Evolutionary conservation across 257 asterid species (phyloP), one percentile per base, ranked within the genome.

Genomic region (Fraxinus americana): DNA sequence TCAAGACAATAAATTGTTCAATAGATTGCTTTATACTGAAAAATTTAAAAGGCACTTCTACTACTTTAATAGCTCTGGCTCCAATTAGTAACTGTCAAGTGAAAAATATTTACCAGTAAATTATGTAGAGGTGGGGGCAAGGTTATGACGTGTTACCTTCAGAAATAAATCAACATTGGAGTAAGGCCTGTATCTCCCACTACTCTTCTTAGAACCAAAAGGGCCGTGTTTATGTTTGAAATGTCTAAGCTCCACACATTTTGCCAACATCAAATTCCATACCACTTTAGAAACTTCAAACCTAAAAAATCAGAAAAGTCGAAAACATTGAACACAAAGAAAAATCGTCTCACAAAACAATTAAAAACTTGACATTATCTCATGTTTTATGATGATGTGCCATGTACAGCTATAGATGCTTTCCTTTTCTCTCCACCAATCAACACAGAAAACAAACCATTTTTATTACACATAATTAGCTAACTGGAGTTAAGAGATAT

Each of bases 101-200:
- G 11, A 38, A 10, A 39, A 39, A 1, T 19, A 59, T 27, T 17
- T 34, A 32, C 23, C 3, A 32, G 23, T 12, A 38, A 36, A 57
- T 23, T 19, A 27, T 66, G 41, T 17, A 43, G 27, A 43, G 10
- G 38, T 57, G 57, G 75, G 57, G 70, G 67, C 38, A 54, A 17
- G 29, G 67, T 7, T 75, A 41, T 36, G 82, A 78, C n/a, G 43
- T 29, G 73, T 83, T 83, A 92, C 98, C 97, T 91, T 94, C 14
- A 94, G 84, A 85, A 94, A 94, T 23, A 94, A 89, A 86, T 94
- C 97, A 57, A 94, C 97, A 65, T 94, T 94, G 77, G 98, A 92
- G 86, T 94, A 94, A 52, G 98, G 98, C 89, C 85, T 83, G 86
- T 92, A 94, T 85, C 91, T 91, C 72, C 98, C 97, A 72, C 94